Base-by-base conservation (phyloP, 176 grass and related monocot species). In the Alloteropsis semialata region DNA sequence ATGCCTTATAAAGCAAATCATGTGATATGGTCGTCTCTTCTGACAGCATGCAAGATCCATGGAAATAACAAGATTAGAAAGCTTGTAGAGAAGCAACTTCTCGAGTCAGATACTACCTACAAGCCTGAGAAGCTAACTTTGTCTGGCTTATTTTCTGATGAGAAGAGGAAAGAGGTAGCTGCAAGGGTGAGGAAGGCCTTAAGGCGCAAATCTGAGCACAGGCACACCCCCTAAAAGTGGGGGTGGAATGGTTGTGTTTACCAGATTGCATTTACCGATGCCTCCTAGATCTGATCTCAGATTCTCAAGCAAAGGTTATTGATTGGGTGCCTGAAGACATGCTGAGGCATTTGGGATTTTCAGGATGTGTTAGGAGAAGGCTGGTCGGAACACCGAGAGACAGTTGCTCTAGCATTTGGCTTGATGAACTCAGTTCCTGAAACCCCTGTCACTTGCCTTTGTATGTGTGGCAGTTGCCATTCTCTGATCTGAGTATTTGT, bases 1-100 rank as follows among this genome's bases (percentile, higher is more conserved):
- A 89, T 91, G 87, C 84, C 87, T 33, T 84, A 79, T 36, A 54
- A 86, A 78, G 76, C 89, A 84, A 82, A 86, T 41, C 69, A 3
- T 70, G 78, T 86, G 44, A 65, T 86, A 28, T 94, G 86, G 89
- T 83, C 86, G 49, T 88, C 92, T 78, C 81, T 94, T 76, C 38
- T 87, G 32, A 85, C 84, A 58, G 72, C 81, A 30, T 94, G 81
- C 74, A 86, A 74, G 30, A 45, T 94, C 36, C 87, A 85, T 39
- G 71, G 55, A 29, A 91, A 91, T 80, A 50, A 42, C 18, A 83
- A 75, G 24, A 75, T 94, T n/a, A 75, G 81, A 33, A 81, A 85
- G 38, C 43, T 87, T 87, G 87, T 69, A 53, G 83, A 87, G 48
- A 74, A 65, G 43, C 60, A 76, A 56, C 81, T 94, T 65, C 67